Evolutionary conservation across 2,329 filamentous ascomycete genomes (phyloP), one percentile per base, ranked within the genome.

Genomic region (Pseudogymnoascus sp.): DNA sequence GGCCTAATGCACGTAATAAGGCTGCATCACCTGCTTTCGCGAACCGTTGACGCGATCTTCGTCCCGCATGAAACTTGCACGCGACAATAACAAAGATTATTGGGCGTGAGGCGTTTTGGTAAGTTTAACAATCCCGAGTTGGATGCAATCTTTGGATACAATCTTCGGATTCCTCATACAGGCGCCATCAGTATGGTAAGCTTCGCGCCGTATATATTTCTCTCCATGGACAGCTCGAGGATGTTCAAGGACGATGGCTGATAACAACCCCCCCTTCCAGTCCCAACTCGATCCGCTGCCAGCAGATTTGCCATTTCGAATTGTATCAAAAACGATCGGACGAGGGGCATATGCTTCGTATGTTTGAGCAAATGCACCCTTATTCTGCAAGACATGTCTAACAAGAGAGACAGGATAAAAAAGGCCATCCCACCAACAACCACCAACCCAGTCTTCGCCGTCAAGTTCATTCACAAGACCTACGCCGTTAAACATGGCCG

Each of bases 401-500:
- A 54, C 60, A 42, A 34, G 40, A 36, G 34, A 29, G 26, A 0
- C 61, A 74, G 73, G 64, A 64, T 75, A 93, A 96, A 96, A 74
- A 97, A 97, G 78, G 95, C 93, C 31, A 85, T 88, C 57, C 93
- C 93, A 6, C 79, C 88, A 23, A 82, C 89, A 68, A 76, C 82
- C 1, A 78, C 84, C 26, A 83, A 79, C 26, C 93, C 93, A 31
- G 80, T 99, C 64, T 97, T 99, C 75, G 95, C 96, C 12, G 91
- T 99, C 76, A 99, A 99, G 76, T 91, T 99, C 77, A 97, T 99
- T 74, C 93, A 99, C 79, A 99, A 99, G 78, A 89, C 90, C 68
- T 96, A 97, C 76, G 96, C 95, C 64, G 84, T 91, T 70, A 89
- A 89, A 70, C 86, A 93, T 81, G 95, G 95, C 73, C 89, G 91